phyloP scores from a whole-genome alignment of 192 early-diverging fungal genomes.

The Coemansia sp. region DNA sequence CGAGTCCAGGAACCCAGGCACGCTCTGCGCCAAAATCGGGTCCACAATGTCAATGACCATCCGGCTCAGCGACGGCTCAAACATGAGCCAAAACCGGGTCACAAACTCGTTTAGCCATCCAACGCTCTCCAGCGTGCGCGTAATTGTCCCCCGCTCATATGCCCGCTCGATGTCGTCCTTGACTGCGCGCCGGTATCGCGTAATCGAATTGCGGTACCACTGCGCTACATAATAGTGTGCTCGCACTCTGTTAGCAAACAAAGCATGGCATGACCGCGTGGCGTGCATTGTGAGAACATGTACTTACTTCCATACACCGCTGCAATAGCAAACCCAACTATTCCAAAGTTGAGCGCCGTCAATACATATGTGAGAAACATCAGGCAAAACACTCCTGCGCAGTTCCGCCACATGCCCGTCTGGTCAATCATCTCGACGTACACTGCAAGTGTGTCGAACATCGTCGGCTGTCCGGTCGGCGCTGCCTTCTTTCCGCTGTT shows the following conservation, averaged over 20 bases:
- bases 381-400: conserved; percentile 52
- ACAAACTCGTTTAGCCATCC: conserved; percentile 93
- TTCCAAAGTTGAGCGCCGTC: conserved; percentile 48
- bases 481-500: conserved; percentile 52
- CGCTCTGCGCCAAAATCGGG: conserved; percentile 68
- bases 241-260: neutral
- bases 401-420: conserved; percentile 56
- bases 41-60: conserved; percentile 72
- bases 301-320: conserved; percentile 59
- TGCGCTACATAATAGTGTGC: conserved; percentile 53
- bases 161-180: conserved; percentile 72
- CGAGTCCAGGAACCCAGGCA: conserved; percentile 80
- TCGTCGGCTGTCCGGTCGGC: conserved; percentile 29
- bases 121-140: conserved; percentile 61
- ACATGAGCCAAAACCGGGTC: conserved; percentile 84
- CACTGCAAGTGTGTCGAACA: conserved; percentile 39
- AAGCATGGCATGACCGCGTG: neutral
- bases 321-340: conserved; percentile 47
- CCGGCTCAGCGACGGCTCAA: conserved; percentile 81
- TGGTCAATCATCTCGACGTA: conserved; percentile 55
- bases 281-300: conserved; percentile 9
- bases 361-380: conserved; percentile 54
- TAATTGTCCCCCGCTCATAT: conserved; percentile 54
- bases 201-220: conserved; percentile 73
- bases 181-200: conserved; percentile 65